A percentile compares a stretch with the other conserved stretches of the same genome.
Evolutionary conservation across 176 grass and related monocot species (phyloP).

Genomic region (Oryza glumipatula): DNA sequence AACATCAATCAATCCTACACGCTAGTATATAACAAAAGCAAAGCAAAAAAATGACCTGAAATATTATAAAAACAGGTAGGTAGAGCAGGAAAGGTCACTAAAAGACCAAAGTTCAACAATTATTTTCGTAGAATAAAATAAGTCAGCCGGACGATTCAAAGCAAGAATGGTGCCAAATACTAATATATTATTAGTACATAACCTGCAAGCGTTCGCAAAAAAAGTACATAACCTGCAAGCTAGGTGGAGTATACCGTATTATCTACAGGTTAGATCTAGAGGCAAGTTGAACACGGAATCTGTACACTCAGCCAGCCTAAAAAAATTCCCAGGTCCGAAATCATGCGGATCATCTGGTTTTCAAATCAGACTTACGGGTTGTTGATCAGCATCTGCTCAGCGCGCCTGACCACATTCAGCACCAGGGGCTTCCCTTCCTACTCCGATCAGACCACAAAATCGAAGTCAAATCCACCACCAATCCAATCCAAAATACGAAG

Average conservation of each 20-base stretch:
- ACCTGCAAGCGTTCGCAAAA: background rate
- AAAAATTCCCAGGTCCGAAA: background rate
- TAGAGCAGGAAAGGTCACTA: conserved; percentile 8
- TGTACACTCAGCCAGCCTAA: background rate
- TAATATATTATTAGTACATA: background rate
- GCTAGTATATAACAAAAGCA: conserved; percentile 11
- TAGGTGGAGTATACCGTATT: background rate
- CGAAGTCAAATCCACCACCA: conserved; percentile 24
- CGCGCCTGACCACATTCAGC: conserved; percentile 84
- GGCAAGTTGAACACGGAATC: background rate
- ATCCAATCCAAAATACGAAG: conserved; percentile 7
- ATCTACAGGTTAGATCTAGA: conserved; percentile 40
- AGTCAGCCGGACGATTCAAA: background rate
- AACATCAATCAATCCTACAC: conserved; percentile 18
- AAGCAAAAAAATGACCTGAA: conserved; percentile 1
- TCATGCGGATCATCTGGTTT: background rate
- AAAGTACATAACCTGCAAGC: background rate
- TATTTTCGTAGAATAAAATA: conserved; percentile 13
- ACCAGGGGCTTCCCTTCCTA: conserved; percentile 99
- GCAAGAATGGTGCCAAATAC: background rate
- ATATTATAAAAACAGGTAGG: background rate
- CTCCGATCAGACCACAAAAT: conserved; percentile 25
- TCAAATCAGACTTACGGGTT: conserved; percentile 61
- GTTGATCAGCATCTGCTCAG: conserved; percentile 72
- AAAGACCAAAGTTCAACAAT: conserved; percentile 19